Conservation (phyloP, 163 green algal species). For the Scenedesmus sp. region DNA sequence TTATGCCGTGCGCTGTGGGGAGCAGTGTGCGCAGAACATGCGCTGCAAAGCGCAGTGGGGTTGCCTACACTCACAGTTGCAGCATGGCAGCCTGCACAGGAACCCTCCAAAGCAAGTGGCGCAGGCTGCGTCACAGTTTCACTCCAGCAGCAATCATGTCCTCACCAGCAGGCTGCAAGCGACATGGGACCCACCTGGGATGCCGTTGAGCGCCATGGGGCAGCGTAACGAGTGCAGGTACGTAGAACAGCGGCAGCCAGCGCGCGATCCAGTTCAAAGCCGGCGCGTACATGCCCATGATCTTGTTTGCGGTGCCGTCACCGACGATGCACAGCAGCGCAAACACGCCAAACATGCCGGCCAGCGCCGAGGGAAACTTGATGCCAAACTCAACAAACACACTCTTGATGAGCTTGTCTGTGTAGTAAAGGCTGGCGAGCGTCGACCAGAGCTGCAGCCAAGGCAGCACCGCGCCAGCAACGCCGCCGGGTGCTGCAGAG, state of each 20-base stretch:
- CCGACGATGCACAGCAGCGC: conserved; percentile 59
- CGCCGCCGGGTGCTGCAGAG: neutral
- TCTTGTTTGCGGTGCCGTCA: conserved; percentile 56
- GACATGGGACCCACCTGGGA: conserved; percentile 64
- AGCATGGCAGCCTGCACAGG: too few species aligned
- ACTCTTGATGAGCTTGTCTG: conserved; percentile 69
- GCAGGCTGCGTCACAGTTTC: neutral
- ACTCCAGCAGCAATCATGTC: neutral
- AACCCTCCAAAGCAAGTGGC: too few species aligned
- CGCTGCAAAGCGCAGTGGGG: too few species aligned
- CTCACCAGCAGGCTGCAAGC: neutral
- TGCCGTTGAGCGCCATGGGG: conserved; percentile 79
- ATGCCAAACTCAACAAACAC: conserved; percentile 62
- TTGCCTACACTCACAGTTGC: too few species aligned
- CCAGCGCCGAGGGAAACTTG: conserved; percentile 75
- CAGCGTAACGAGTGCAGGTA: conserved; percentile 89
- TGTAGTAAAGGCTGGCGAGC: conserved; percentile 66
- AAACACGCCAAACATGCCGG: conserved; percentile 75
- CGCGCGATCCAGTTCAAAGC: conserved; percentile 77
- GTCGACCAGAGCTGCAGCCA: conserved; percentile 65
- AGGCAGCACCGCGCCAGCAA: conserved; percentile 3
- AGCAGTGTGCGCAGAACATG: too few species aligned
- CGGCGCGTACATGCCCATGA: conserved; percentile 77
- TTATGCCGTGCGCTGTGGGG: too few species aligned
- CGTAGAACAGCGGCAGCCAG: conserved; percentile 96